Percentiles rank a stretch among this genome's conserved stretches.
phyloP scores from a whole-genome alignment of 768 basidiomycete genomes.

The Lactarius trivialis region DNA sequence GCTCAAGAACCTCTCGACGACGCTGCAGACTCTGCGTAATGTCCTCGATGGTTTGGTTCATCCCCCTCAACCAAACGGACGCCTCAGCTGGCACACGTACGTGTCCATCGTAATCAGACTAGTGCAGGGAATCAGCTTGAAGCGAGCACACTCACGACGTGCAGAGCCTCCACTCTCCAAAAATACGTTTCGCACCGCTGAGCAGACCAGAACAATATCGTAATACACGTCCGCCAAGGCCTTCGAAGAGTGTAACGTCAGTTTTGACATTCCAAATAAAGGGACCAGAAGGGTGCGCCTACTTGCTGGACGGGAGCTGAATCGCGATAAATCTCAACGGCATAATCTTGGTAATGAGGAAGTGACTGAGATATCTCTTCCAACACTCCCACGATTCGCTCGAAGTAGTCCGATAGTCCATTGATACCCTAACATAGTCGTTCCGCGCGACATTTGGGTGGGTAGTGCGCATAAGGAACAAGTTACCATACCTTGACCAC shows the following conservation, averaged over 20 bases:
- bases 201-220: not conserved
- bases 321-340: not conserved
- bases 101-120: not conserved
- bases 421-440: not conserved
- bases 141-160: not conserved
- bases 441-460: not conserved
- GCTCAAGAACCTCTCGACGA: not conserved
- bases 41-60: slow-evolving; percentile 4
- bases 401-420: slow-evolving; percentile 1
- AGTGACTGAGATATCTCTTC: slow-evolving; percentile 7
- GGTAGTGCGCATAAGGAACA: not conserved
- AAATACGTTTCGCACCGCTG: slow-evolving; percentile 1
- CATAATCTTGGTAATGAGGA: slow-evolving; percentile 8
- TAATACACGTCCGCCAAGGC: slow-evolving; percentile 6
- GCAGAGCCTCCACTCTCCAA: not conserved
- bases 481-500: not conserved
- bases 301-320: slow-evolving; percentile 3
- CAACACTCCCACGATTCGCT: slow-evolving; percentile 3
- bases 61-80: not conserved
- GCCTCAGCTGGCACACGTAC: not conserved
- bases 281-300: not conserved
- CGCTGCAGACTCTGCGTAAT: not conserved
- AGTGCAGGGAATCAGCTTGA: not conserved
- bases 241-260: not conserved
- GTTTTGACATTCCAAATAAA: not conserved